phyloP scores from a whole-genome alignment of 768 basidiomycete species.

The Hygrophoropsis aurantiaca region DNA sequence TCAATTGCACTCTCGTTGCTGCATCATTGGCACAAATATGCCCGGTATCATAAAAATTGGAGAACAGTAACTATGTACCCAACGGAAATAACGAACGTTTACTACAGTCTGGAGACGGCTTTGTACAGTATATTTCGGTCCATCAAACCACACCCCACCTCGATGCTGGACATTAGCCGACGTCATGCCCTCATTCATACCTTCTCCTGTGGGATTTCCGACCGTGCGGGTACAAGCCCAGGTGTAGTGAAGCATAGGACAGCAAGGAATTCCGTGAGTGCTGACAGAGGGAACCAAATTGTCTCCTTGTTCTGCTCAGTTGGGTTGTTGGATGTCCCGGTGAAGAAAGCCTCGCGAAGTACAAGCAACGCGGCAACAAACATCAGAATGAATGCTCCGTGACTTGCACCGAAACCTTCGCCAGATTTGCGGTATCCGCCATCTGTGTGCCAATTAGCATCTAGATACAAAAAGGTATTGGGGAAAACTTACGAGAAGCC shows the following conservation, averaged over 20 bases:
- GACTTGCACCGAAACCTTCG: constrained; percentile 11
- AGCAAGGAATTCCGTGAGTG: constrained; percentile 30
- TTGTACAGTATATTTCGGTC: too few species aligned
- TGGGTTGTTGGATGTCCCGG: constrained; percentile 17
- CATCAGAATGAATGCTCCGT: constrained; percentile 23
- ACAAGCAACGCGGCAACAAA: constrained; percentile 24
- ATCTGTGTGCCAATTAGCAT: constrained; percentile 5
- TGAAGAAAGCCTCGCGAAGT: constrained; percentile 29
- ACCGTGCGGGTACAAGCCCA: constrained; percentile 29
- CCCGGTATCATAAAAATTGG: too few species aligned
- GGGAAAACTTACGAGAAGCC: constrained; percentile 9
- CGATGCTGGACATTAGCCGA: too few species aligned
- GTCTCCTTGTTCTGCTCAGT: constrained; percentile 24
- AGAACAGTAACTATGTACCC: too few species aligned
- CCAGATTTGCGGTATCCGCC: constrained; percentile 1
- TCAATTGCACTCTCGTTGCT: too few species aligned
- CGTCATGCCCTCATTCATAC: too few species aligned
- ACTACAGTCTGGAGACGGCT: too few species aligned
- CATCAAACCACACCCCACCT: too few species aligned
- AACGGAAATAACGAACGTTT: too few species aligned
- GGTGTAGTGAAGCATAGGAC: constrained; percentile 25
- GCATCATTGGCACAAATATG: too few species aligned
- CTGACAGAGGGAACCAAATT: constrained; percentile 33
- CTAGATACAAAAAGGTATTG: too few species aligned
- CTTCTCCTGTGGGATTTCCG: constrained; percentile 4